Evolutionary conservation across 1,284 basidiomycete genomes (phyloP).

Genomic region (Mycosarcoma maydis): DNA sequence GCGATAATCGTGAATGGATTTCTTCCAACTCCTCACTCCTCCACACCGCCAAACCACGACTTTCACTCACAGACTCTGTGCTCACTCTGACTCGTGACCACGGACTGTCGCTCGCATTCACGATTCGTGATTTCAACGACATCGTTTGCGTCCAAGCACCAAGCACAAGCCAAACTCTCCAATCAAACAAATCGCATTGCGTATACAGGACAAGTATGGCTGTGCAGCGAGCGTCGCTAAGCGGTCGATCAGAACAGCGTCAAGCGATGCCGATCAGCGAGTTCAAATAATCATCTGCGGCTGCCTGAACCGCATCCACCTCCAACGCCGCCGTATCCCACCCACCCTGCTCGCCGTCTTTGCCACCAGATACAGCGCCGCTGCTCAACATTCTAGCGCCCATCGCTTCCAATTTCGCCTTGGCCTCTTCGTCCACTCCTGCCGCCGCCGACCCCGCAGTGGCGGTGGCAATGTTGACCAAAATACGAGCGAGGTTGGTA

Average conservation of each 20-base stretch:
- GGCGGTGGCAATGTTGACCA: slow-evolving; percentile 20
- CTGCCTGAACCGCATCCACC: slow-evolving; percentile 37
- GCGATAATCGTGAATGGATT: too few species aligned
- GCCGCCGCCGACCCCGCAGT: not conserved
- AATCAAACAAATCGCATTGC: too few species aligned
- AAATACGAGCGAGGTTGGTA: slow-evolving; percentile 65
- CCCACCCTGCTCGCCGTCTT: slow-evolving; percentile 4
- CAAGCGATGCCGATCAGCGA: slow-evolving; percentile 29
- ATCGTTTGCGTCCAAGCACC: too few species aligned
- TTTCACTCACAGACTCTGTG: not conserved
- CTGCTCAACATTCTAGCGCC: slow-evolving; percentile 8
- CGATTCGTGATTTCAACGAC: not conserved
- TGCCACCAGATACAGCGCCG: slow-evolving; percentile 8
- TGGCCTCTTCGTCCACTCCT: not conserved
- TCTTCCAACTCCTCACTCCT: not conserved
- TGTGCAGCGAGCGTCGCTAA: too few species aligned
- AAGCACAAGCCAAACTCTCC: not conserved
- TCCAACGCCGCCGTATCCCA: slow-evolving; percentile 42
- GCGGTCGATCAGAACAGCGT: not conserved
- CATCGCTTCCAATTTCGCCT: slow-evolving; percentile 15
- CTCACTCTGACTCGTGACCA: too few species aligned
- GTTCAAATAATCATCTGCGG: slow-evolving; percentile 39
- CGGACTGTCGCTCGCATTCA: too few species aligned
- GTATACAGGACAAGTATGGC: too few species aligned
- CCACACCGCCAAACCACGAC: too few species aligned